Evolutionary conservation across 176 grass and related monocot genomes (phyloP).

Genomic region (Musa schizocarpa): DNA sequence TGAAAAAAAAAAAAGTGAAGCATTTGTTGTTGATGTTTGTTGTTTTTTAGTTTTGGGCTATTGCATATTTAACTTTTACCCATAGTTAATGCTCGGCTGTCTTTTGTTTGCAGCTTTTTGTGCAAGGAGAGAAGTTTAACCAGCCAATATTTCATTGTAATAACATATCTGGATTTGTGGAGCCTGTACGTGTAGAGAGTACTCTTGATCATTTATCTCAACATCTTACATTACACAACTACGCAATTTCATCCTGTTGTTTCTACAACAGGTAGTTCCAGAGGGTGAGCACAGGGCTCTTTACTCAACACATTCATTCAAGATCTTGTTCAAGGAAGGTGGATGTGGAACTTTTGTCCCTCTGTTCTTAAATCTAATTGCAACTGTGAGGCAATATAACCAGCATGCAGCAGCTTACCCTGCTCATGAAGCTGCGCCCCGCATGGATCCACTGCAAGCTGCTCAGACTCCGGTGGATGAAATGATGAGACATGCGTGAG

Average conservation of each 20-base stretch:
- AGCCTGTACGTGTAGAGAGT: slow-evolving; percentile 61
- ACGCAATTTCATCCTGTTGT: neutral
- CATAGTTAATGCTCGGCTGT: neutral
- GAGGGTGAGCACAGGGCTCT: slow-evolving; percentile 65
- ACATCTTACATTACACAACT: neutral
- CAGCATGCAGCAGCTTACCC: slow-evolving; percentile 44
- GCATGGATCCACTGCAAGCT: slow-evolving; percentile 76
- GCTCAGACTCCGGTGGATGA: slow-evolving; percentile 85
- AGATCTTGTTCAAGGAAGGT: slow-evolving; percentile 98
- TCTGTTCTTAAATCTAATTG: slow-evolving; percentile 80
- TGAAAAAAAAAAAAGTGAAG: no score
- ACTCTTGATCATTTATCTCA: neutral
- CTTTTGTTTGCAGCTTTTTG: slow-evolving; percentile 47
- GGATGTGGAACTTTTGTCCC: slow-evolving; percentile 93
- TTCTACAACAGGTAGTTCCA: slow-evolving; percentile 55
- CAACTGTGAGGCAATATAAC: slow-evolving; percentile 71
- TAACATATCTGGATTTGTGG: slow-evolving; percentile 86
- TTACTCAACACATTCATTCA: slow-evolving; percentile 93
- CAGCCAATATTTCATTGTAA: slow-evolving; percentile 96
- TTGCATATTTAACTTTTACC: no score
- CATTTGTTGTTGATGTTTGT: neutral
- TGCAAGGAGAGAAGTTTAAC: slow-evolving; percentile 87
- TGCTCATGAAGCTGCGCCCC: slow-evolving; percentile 25
- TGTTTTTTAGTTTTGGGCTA: neutral
- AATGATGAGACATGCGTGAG: slow-evolving; percentile 91